These are phyloP conservation scores for Lecanicillium sp. DNA, from an alignment of 2,329 filamentous ascomycete genomes.

Conservation along the genomic window DNA sequence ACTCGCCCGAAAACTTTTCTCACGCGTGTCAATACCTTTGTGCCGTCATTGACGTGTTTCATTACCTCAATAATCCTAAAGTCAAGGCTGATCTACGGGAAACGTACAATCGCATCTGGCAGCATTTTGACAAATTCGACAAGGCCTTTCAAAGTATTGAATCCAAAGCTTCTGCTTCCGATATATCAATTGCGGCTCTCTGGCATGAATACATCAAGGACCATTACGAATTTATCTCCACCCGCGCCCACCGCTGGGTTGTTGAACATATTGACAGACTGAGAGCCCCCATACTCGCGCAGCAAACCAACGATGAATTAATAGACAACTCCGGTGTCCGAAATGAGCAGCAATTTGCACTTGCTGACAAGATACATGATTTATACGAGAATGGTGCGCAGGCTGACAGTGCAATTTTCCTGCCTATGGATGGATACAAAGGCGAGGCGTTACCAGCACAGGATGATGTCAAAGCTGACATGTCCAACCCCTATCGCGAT, in stretches of 20 bases:
- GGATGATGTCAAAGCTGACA: constrained; percentile 8
- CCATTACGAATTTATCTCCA: constrained; percentile 14
- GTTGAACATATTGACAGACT: constrained; percentile 16
- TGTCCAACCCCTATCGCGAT: constrained; percentile 8
- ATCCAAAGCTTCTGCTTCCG: neutral
- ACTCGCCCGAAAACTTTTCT: constrained; percentile 15
- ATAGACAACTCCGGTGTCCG: neutral
- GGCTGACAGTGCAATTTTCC: constrained; percentile 17
- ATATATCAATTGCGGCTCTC: constrained; percentile 12
- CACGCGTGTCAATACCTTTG: constrained; percentile 17
- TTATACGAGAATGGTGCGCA: constrained; percentile 13
- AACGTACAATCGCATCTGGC: constrained; percentile 20
- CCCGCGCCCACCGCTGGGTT: constrained; percentile 17
- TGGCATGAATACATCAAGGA: constrained; percentile 19
- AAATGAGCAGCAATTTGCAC: constrained; percentile 10
- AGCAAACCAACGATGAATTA: constrained; percentile 3
- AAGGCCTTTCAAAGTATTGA: constrained; percentile 16
- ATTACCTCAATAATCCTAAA: constrained; percentile 16
- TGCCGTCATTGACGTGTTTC: constrained; percentile 16
- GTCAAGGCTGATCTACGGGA: constrained; percentile 14
- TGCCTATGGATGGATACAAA: constrained; percentile 21
- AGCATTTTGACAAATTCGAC: constrained; percentile 16
- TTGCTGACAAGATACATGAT: constrained; percentile 18
- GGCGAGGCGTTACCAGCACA: constrained; percentile 12
- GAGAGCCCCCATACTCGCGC: constrained; percentile 10